Evolutionary conservation across 169 alveolate genomes (phyloP), one percentile per base, ranked within the genome.

Genomic region (Plasmodium vinckei): DNA sequence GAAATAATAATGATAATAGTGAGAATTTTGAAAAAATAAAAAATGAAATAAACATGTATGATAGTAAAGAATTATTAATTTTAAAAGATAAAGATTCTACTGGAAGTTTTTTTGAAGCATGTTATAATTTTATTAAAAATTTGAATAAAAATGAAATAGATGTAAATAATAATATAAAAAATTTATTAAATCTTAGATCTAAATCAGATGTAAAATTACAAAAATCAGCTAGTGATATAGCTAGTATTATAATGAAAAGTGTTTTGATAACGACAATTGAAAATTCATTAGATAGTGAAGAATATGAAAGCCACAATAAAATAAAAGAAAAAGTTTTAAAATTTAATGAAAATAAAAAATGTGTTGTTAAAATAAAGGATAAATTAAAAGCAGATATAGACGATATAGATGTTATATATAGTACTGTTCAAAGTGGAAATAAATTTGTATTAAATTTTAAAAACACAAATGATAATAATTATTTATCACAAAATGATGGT

Each of bases 351-450:
- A 94, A 94, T 72, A 75, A 77, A 44, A 94, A 75, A 25, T 92
- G 93, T 82, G 44, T 94, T 67, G 87, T 87, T 19, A 94, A 94
- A 47, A 61, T 94, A 87, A 87, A 87, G 67, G 92, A 92, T 59
- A 93, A 93, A 91, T 91, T 89, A 39, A 73, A 71, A 56, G 92
- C 79, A 72, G 89, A 87, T 68, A 87, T 89, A 5, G 87, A 65
- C 12, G 96, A 94, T 17, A 94, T 92, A 42, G 96, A 94, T 61
- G 93, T 92, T 21, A 87, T 92, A 1, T 94, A 94, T 75, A 87
- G 96, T 72, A 94, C 87, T 61, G 96, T 94, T 0, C 96, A 94
- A 64, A 94, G 96, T 90, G 96, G 96, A 1, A 92, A 79, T 60
- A 79, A 92, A 17, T 94, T 88, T 84, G 53, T 63, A 25, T 86